Percentiles rank a stretch among this genome's conserved stretches.
phyloP scores from a whole-genome alignment of 1,284 basidiomycete species.

The Vanrija pseudolonga region DNA sequence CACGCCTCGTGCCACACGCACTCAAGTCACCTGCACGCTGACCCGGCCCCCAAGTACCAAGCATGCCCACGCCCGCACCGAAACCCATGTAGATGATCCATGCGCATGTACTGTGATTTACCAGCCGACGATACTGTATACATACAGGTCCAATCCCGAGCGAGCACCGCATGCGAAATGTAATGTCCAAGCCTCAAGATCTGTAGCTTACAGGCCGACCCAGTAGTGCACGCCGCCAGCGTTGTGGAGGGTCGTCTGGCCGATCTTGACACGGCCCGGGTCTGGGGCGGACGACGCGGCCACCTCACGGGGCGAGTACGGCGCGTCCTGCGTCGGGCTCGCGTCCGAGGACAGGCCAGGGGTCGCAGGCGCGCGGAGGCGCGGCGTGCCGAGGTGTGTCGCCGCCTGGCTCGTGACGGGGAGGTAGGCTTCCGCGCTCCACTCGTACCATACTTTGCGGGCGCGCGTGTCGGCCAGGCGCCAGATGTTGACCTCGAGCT shows the following conservation, averaged over 20 bases:
- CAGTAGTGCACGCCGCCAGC: conserved; percentile 83
- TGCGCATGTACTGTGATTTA: too few relatives aligned
- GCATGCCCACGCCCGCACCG: too few relatives aligned
- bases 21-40: too few relatives aligned
- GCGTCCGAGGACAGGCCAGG: conserved; percentile 10
- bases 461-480: conserved; percentile 75
- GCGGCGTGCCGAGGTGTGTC: conserved; percentile 15
- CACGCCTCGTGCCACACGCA: too few relatives aligned
- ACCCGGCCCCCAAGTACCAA: too few relatives aligned
- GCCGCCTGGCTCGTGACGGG: conserved; percentile 45
- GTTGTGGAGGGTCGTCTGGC: conserved; percentile 87
- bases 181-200: too few relatives aligned
- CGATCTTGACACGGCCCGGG: conserved; percentile 67
- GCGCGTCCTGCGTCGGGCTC: conserved; percentile 54
- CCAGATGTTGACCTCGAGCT: conserved; percentile 93
- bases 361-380: conserved; percentile 23
- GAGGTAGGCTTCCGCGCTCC: conserved; percentile 90
- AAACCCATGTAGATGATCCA: too few relatives aligned
- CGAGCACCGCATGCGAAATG: too few relatives aligned
- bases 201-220: conserved; percentile 71
- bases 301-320: conserved; percentile 24
- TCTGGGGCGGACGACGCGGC: conserved; percentile 2
- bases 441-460: conserved; percentile 89
- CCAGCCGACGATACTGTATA: too few relatives aligned
- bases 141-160: too few relatives aligned